Evolutionary conservation across 345 rosid genomes (phyloP).

Genomic region (Hypericum androsaemum): DNA sequence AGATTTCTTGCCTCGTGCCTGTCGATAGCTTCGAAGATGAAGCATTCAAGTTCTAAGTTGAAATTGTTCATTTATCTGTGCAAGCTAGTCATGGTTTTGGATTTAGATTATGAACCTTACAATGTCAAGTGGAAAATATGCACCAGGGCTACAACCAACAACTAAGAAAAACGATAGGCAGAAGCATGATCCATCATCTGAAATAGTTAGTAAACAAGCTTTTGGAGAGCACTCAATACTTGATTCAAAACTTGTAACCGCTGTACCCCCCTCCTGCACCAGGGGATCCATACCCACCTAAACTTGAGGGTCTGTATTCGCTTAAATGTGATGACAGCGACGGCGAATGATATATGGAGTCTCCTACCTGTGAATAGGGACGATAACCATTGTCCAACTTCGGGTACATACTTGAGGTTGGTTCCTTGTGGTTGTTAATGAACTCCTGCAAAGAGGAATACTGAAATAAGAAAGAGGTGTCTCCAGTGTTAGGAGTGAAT

Average conservation of each 20-base stretch:
- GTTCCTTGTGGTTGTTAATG: constrained; percentile 31
- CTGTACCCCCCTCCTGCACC: constrained; percentile 17
- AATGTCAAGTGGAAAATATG: too few species aligned
- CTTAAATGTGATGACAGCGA: constrained; percentile 23
- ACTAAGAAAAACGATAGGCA: too few species aligned
- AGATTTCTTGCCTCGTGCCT: too few species aligned
- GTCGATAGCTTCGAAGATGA: too few species aligned
- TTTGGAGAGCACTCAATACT: too few species aligned
- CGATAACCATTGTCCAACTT: constrained; percentile 27
- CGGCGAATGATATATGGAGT: constrained; percentile 15
- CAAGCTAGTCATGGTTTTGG: too few species aligned
- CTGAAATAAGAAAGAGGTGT: not conserved
- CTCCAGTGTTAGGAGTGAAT: not conserved
- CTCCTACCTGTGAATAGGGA: constrained; percentile 28
- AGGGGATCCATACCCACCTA: constrained; percentile 22
- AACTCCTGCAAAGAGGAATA: constrained; percentile 27
- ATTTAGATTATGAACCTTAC: too few species aligned
- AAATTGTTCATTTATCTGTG: too few species aligned
- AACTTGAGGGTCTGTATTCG: constrained; percentile 21
- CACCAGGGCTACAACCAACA: too few species aligned
- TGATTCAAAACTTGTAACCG: constrained; percentile 17
- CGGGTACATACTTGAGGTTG: constrained; percentile 27
- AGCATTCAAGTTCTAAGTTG: too few species aligned
- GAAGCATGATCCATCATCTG: too few species aligned
- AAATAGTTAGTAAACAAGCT: too few species aligned